These are phyloP conservation scores for Plectosphaerella cucumerina DNA, from an alignment of 2,329 filamentous ascomycete genomes.

Conservation along the genomic window DNA sequence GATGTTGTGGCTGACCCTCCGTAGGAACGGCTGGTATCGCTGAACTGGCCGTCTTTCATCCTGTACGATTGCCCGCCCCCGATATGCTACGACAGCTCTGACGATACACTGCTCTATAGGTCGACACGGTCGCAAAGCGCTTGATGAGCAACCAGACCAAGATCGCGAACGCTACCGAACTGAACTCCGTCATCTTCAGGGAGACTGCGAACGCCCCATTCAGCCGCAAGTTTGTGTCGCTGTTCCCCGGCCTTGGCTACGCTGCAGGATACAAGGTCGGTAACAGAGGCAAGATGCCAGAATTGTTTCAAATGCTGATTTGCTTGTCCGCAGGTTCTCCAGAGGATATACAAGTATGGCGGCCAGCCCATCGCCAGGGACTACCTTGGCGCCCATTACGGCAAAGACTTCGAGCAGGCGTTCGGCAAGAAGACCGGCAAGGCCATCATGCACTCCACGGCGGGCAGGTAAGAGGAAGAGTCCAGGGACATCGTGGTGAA, in stretches of 20 bases:
- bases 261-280: constrained; percentile 91
- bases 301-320: constrained; percentile 1
- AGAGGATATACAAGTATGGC: constrained; percentile 98
- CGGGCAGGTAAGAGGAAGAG: constrained; percentile 63
- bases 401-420: constrained; percentile 75
- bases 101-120: constrained; percentile 42
- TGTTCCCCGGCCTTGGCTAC: constrained; percentile 96
- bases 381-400: constrained; percentile 76
- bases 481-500: background rate
- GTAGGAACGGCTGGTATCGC: constrained; percentile 87
- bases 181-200: constrained; percentile 93
- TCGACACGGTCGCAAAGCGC: constrained; percentile 97
- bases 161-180: constrained; percentile 76
- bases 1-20: constrained; percentile 10
- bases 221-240: constrained; percentile 80
- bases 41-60: constrained; percentile 89
- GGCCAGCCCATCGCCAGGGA: constrained; percentile 94
- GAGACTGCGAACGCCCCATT: constrained; percentile 71
- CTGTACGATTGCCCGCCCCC: constrained; percentile 45
- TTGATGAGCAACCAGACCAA: constrained; percentile 97
- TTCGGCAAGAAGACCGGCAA: constrained; percentile 98
- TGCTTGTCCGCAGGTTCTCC: constrained; percentile 57
- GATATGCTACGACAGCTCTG: background rate
- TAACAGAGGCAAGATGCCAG: background rate
- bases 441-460: constrained; percentile 95